These are phyloP conservation scores for Circinella umbellata DNA, from an alignment of 371 early-diverging fungal genomes.

Conservation along the genomic window DNA sequence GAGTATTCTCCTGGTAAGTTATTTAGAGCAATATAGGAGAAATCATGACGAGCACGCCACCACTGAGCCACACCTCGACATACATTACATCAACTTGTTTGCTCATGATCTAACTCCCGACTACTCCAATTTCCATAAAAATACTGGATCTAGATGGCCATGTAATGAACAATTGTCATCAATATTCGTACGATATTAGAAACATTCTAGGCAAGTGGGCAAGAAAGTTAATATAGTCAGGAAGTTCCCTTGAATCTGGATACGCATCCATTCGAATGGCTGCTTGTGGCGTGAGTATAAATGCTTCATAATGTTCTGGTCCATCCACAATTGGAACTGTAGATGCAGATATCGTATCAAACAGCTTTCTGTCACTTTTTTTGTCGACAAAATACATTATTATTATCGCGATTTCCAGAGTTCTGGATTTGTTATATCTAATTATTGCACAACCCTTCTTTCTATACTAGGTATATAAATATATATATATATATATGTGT, in stretches of 20 bases:
- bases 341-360: conserved; percentile 31
- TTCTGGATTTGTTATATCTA: background rate
- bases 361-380: conserved; percentile 42
- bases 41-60: conserved; percentile 31
- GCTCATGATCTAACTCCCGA: conserved; percentile 12
- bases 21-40: background rate
- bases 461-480: background rate
- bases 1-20: conserved; percentile 17
- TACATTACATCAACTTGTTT: conserved; percentile 38
- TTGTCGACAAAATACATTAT: background rate
- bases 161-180: conserved; percentile 14
- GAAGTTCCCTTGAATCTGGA: conserved; percentile 44
- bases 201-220: conserved; percentile 41
- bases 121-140: conserved; percentile 40
- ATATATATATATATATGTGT: background rate
- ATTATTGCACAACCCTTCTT: background rate
- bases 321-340: conserved; percentile 39
- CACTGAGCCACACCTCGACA: conserved; percentile 40
- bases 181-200: conserved; percentile 31
- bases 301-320: conserved; percentile 37
- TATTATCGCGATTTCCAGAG: background rate
- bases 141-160: conserved; percentile 33
- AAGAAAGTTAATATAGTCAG: conserved; percentile 41
- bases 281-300: conserved; percentile 34
- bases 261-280: conserved; percentile 47